Percentiles rank a stretch among this genome's conserved stretches.
Evolutionary conservation across 345 rosid species (phyloP).

Genomic region (Barbarea vulgaris): DNA sequence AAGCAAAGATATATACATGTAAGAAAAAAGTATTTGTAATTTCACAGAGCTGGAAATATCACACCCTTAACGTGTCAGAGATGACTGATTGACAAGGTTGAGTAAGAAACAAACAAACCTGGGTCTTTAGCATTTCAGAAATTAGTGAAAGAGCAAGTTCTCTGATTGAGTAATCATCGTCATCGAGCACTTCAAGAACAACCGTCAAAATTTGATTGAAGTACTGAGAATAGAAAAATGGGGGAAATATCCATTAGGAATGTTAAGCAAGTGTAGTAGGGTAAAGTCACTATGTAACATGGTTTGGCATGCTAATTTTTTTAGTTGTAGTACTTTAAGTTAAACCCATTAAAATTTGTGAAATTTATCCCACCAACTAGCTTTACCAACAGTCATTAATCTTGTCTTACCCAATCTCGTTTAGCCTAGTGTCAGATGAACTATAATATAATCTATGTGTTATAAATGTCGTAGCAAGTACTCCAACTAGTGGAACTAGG

Average conservation of each 20-base stretch:
- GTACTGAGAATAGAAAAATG: constrained; percentile 59
- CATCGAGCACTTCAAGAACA: constrained; percentile 92
- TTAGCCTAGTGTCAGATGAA: not conserved
- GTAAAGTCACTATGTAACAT: constrained; percentile 20
- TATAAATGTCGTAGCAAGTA: constrained; percentile 6
- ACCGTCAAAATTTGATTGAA: constrained; percentile 95
- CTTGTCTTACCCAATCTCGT: not conserved
- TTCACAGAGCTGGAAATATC: constrained; percentile 1
- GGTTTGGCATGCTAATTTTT: constrained; percentile 21
- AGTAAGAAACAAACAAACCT: constrained; percentile 52
- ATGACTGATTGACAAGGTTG: not conserved
- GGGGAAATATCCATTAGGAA: constrained; percentile 16
- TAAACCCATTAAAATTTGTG: not conserved
- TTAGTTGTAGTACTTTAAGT: not conserved
- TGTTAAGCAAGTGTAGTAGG: constrained; percentile 1
- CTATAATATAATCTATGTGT: not conserved
- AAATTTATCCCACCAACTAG: constrained; percentile 9
- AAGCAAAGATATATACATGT: constrained; percentile 30
- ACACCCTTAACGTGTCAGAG: not conserved
- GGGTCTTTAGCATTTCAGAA: constrained; percentile 82
- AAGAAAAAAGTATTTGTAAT: constrained; percentile 12
- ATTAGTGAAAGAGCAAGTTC: constrained; percentile 81
- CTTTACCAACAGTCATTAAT: constrained; percentile 6
- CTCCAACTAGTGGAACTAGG: constrained; percentile 12
- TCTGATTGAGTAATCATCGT: constrained; percentile 64